Evolutionary conservation across 345 rosid genomes (phyloP), one percentile per base, ranked within the genome.

Genomic region (Noccaea bulbosa): DNA sequence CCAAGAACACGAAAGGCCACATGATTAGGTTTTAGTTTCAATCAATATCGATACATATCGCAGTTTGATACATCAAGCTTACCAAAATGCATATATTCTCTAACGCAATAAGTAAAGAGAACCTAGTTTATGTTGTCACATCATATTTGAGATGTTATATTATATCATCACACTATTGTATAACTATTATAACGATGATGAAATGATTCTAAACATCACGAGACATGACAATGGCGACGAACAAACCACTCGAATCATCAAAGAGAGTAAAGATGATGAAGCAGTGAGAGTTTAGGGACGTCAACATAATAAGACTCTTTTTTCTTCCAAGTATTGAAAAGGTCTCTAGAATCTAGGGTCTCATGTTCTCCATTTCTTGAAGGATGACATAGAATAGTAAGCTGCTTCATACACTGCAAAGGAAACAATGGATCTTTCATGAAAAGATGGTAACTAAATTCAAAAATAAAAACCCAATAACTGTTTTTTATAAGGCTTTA

Each of bases 341-440:
- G 95, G 91, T 80, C 85, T 84, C 64, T 86, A 88, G 62, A 89
- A 80, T 77, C 97, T 86, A 41, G 89, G 87, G n/a, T 97, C 97
- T 17, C 96, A 93, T 46, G 79, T 79, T 39, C 93, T 83, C 93
- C 93, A 91, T 73, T 88, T 89, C 83, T 79, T 93, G 62, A 89
- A 89, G 16, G 86, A 85, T 22, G 70, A 64, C 90, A 87, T 84
- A 17, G 97, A 91, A 20, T 81, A 74, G 65, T 82, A 91, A 72
- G 96, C 99, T 53, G 93, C 90, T 70, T 84, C 95, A 4, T 86
- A 84, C 81, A 94, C 96, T 91, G 37, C 70, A 66, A 57, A 9
- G 17, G 27, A 53, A 45, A 64, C 39, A 12, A 39, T 11, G 8
- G n/a, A n/a, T n/a, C n/a, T n/a, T n/a, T n/a, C n/a, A n/a, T n/a